Conservation (phyloP, 352 stramenopile genomes). For the Pythium angustatum region DNA sequence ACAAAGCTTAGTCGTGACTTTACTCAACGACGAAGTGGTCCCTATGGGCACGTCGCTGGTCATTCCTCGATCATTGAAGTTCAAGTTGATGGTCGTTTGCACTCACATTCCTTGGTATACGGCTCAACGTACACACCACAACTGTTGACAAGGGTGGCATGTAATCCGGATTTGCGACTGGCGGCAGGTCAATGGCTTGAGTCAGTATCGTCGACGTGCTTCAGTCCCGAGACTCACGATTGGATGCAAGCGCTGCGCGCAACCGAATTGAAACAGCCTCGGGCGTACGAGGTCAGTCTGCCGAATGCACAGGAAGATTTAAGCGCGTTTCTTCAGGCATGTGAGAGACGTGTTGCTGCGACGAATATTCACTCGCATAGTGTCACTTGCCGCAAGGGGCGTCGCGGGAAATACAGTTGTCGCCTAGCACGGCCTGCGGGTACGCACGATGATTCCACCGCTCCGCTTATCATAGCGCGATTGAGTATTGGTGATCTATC, state of each 20-base stretch:
- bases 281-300: neutral
- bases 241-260: neutral
- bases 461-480: slow-evolving; percentile 7
- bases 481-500: neutral
- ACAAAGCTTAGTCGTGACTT: slow-evolving; percentile 9
- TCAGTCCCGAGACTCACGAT: neutral
- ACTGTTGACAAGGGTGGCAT: slow-evolving; percentile 16
- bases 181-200: slow-evolving; percentile 7
- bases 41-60: slow-evolving; percentile 15
- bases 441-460: slow-evolving; percentile 11
- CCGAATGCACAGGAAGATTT: neutral
- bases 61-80: slow-evolving; percentile 24
- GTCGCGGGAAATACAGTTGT: slow-evolving; percentile 24
- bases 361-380: slow-evolving; percentile 28
- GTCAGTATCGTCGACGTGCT: neutral
- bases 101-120: slow-evolving; percentile 24
- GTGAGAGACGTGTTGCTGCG: neutral
- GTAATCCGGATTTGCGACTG: neutral
- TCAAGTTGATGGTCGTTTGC: slow-evolving; percentile 25
- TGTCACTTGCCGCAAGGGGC: slow-evolving; percentile 24
- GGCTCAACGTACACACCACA: slow-evolving; percentile 7
- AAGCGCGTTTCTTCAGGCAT: neutral
- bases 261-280: neutral
- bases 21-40: neutral
- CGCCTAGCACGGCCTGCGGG: slow-evolving; percentile 19